Percentiles rank a stretch among this genome's conserved stretches.
Conservation (phyloP, 768 basidiomycete species). For the Tylopilus sp. region DNA sequence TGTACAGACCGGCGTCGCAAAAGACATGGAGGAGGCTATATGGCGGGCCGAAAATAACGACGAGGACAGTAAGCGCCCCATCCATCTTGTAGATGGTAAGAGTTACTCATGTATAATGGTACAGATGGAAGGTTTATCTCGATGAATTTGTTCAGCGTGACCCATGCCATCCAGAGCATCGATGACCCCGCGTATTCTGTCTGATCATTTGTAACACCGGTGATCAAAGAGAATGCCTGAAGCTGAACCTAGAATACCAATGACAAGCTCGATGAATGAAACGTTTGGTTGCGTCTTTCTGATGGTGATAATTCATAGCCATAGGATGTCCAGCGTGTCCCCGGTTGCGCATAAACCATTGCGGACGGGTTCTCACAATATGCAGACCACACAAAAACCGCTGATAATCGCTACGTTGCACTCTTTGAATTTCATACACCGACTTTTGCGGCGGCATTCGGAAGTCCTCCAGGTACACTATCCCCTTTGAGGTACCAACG, state of each 20-base stretch:
- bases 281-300: no score
- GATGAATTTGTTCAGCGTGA: conserved; percentile 38
- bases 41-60: conserved; percentile 79
- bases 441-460: no score
- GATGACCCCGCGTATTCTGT: conserved; percentile 33
- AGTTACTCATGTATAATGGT: background rate
- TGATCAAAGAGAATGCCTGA: no score
- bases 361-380: background rate
- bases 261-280: no score
- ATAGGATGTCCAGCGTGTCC: no score
- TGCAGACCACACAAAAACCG: background rate
- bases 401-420: no score
- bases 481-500: no score
- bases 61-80: conserved; percentile 53
- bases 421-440: no score
- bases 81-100: background rate
- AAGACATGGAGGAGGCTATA: conserved; percentile 56
- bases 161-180: conserved; percentile 39
- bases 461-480: no score
- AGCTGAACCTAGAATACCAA: no score
- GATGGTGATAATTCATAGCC: no score
- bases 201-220: background rate
- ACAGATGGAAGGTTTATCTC: conserved; percentile 45
- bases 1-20: conserved; percentile 72
- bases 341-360: background rate